These are phyloP conservation scores for Taiozyma sp. DNA, from an alignment of 1,139 yeast species.

Conservation along the genomic window DNA sequence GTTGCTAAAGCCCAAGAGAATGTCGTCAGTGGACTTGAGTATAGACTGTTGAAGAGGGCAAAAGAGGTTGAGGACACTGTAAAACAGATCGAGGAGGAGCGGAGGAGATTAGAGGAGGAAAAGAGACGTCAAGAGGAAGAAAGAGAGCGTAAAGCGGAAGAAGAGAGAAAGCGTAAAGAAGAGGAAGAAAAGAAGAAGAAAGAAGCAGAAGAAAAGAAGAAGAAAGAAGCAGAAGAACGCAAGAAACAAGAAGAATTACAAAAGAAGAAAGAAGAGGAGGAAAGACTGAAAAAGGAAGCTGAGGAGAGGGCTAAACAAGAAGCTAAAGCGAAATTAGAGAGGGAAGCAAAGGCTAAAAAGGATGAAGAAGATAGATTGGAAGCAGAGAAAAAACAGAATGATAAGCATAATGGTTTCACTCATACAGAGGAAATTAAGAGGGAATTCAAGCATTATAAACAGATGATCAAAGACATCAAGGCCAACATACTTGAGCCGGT, in stretches of 20 bases:
- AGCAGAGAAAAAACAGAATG: slow-evolving; percentile 10
- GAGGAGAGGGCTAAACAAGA: slow-evolving; percentile 20
- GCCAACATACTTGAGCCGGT: slow-evolving; percentile 48
- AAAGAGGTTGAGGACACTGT: slow-evolving; percentile 19
- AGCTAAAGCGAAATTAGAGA: slow-evolving; percentile 14
- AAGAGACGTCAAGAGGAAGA: slow-evolving; percentile 21
- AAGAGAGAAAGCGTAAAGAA: slow-evolving; percentile 17
- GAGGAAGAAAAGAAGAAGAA: slow-evolving; percentile 20
- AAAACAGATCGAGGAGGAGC: slow-evolving; percentile 21
- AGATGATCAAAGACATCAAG: slow-evolving; percentile 58
- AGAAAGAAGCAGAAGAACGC: slow-evolving; percentile 11
- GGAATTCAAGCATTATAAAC: slow-evolving; percentile 47
- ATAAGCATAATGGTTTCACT: slow-evolving; percentile 28
- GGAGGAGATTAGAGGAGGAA: slow-evolving; percentile 18
- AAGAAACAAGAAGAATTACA: slow-evolving; percentile 18
- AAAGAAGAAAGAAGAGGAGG: slow-evolving; percentile 21
- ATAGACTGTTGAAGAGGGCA: slow-evolving; percentile 16
- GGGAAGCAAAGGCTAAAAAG: slow-evolving; percentile 13
- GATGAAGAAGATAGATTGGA: slow-evolving; percentile 12
- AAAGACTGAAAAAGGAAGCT: slow-evolving; percentile 16
- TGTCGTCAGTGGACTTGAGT: slow-evolving; percentile 10
- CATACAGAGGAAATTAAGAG: slow-evolving; percentile 38
- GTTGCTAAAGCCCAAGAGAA: slow-evolving; percentile 2
- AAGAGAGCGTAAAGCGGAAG: slow-evolving; percentile 19
- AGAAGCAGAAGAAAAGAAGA: slow-evolving; percentile 17